Conservation (phyloP, 2,329 filamentous ascomycete species). For the Paecilomyces dactylethromorphus region DNA sequence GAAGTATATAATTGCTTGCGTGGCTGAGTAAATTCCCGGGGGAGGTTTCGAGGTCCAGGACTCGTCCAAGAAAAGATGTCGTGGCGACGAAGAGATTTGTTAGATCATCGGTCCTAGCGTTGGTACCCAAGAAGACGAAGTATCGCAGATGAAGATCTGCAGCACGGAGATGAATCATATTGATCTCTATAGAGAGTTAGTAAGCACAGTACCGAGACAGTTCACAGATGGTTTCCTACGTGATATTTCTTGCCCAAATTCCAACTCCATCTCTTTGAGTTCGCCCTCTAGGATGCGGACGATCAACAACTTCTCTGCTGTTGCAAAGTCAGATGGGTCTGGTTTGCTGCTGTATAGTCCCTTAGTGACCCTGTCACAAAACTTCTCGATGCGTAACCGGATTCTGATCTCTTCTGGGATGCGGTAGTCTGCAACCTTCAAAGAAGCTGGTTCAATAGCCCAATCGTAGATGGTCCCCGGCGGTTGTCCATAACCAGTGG, state of each 20-base stretch:
- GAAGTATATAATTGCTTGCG: slow-evolving; percentile 56
- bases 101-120: slow-evolving; percentile 35
- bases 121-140: slow-evolving; percentile 41
- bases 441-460: slow-evolving; percentile 43
- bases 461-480: slow-evolving; percentile 55
- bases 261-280: slow-evolving; percentile 46
- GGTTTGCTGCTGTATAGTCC: slow-evolving; percentile 50
- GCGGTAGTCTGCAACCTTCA: slow-evolving; percentile 38
- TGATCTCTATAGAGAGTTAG: slow-evolving; percentile 29
- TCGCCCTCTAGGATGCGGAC: slow-evolving; percentile 39
- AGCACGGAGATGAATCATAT: slow-evolving; percentile 40
- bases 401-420: slow-evolving; percentile 45
- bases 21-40: slow-evolving; percentile 45
- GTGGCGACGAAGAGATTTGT: slow-evolving; percentile 40
- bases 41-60: slow-evolving; percentile 37
- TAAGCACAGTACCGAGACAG: not conserved
- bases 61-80: slow-evolving; percentile 38
- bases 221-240: slow-evolving; percentile 14
- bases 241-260: slow-evolving; percentile 35
- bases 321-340: slow-evolving; percentile 45
- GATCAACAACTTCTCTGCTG: slow-evolving; percentile 35
- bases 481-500: slow-evolving; percentile 59
- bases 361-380: slow-evolving; percentile 52
- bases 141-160: slow-evolving; percentile 40
- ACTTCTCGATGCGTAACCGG: slow-evolving; percentile 50